Evolutionary conservation across 306 rosid genomes (phyloP), one percentile per base, ranked within the genome.

Genomic region (Boehmeria nivea): DNA sequence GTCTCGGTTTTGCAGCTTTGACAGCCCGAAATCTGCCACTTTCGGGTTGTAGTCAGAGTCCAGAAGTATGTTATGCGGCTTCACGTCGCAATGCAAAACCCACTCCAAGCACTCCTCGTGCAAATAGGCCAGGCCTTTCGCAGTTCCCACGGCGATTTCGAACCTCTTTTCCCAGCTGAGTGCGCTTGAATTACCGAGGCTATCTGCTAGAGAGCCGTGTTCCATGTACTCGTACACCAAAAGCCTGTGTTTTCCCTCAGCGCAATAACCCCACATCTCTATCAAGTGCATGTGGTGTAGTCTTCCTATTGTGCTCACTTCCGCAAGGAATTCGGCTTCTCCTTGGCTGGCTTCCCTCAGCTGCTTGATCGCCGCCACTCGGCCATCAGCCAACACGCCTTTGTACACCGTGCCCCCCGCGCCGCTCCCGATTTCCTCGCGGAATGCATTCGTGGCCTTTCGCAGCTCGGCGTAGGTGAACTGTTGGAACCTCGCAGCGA

Each of bases 21-120:
- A 81, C 34, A 81, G 10, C 3, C 77, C 87, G 57, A 81, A 81
- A 69, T 83, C 83, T 1, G 83, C 81, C 1, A 83, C 83, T 52
- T 83, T 83, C n/a, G 90, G 81, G 5, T 63, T 48, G 25, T 74
- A 79, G 9, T 72, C 26, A 1, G 73, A 47, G 60, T 74, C 82
- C 0, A 83, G 17, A 9, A 83, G 83, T 45, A 83, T 77, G 48
- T 83, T 83, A 3, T 80, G 81, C 51, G 86, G 90, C 72, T 80
- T 83, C 47, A 83, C 81, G 20, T 83, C 86, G n/a, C 82, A 83
- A 15, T 79, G 83, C 12, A 83, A 46, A 57, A 78, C 76, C 84
- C 84, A 81, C 39, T 81, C 87, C 72, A 78, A 68, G 52, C 87
- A 81, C 50, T 74, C 84, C 2, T 81, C 83, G n/a, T 81, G 87